Conservation (phyloP, 257 asterid genomes). For the Scutellaria baicalensis region DNA sequence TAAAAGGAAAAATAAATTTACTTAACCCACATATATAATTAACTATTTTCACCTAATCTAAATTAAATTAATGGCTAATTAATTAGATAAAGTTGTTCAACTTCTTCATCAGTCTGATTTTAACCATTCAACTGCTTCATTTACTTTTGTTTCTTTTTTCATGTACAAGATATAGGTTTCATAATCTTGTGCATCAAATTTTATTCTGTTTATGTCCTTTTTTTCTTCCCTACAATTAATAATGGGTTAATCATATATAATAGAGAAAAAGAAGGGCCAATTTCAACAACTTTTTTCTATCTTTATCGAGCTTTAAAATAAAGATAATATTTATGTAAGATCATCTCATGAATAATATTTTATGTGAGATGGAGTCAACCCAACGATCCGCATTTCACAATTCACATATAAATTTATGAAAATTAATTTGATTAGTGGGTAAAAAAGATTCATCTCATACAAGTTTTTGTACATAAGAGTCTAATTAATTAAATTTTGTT, state of each 20-base stretch:
- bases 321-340: no score
- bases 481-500: no score
- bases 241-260: neutral
- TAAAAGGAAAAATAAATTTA: no score
- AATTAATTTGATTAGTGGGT: no score
- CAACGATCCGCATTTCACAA: no score
- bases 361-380: no score
- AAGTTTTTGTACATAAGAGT: no score
- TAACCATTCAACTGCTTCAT: slow-evolving; percentile 27
- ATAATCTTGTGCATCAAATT: neutral
- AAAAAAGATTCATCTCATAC: no score
- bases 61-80: neutral
- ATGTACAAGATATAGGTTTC: neutral
- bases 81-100: slow-evolving; percentile 34
- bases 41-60: slow-evolving; percentile 16
- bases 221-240: neutral
- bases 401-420: no score
- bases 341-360: no score
- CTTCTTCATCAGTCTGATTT: slow-evolving; percentile 29
- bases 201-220: neutral
- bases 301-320: no score
- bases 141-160: neutral
- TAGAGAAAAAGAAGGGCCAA: neutral
- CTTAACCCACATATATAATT: no score
- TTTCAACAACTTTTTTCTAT: neutral